A percentile compares a stretch with the other conserved stretches of the same genome.
Evolutionary conservation across 2,329 filamentous ascomycete genomes (phyloP).

Genomic region (Claviceps fusiformis): DNA sequence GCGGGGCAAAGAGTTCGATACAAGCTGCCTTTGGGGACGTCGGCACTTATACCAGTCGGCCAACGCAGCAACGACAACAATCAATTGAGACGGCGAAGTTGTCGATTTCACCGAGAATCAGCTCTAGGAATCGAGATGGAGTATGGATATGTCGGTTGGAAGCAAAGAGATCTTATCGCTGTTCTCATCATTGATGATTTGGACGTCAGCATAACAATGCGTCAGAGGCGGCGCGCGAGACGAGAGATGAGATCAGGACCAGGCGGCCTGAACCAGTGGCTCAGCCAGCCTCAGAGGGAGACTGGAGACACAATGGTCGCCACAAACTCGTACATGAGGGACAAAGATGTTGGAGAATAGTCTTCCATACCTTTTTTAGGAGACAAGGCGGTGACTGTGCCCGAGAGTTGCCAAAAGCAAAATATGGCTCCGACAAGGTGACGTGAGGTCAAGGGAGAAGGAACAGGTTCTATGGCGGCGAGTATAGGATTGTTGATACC

Average conservation of each 20-base stretch:
- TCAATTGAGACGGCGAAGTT: not conserved
- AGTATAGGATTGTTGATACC: not conserved
- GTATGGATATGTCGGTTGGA: not conserved
- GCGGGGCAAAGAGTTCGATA: not conserved
- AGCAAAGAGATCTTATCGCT: not conserved
- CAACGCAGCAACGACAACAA: not conserved
- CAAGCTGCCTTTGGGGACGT: no score
- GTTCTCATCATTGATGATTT: not conserved
- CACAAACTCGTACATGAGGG: not conserved
- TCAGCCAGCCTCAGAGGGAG: not conserved
- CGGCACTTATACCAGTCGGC: not conserved
- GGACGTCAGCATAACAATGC: not conserved
- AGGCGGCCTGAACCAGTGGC: not conserved
- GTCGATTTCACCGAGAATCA: not conserved
- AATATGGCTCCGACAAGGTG: not conserved
- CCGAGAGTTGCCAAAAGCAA: not conserved
- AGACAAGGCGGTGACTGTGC: not conserved
- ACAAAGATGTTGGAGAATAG: not conserved
- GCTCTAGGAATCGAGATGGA: not conserved
- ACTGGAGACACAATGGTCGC: not conserved
- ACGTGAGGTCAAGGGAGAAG: not conserved
- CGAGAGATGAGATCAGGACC: not conserved
- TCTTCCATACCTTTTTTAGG: not conserved
- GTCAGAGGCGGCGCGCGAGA: not conserved
- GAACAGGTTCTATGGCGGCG: not conserved